phyloP scores from a whole-genome alignment of 1,284 basidiomycete genomes.

The Tilletia walkeri region DNA sequence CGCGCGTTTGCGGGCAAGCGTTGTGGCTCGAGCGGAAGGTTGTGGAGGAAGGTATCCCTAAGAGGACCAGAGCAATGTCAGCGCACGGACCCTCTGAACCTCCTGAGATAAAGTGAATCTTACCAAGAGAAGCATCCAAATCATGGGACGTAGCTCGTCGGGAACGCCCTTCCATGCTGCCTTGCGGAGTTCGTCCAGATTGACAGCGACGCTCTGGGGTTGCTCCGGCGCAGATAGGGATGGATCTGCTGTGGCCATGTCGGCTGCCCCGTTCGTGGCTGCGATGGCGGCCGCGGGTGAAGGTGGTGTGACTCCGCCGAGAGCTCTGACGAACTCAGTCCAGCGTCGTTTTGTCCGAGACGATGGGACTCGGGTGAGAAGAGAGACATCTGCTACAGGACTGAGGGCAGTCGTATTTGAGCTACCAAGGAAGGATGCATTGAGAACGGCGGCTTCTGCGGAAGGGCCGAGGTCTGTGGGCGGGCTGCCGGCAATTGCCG shows the following conservation, averaged over 20 bases:
- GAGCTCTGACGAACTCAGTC: slow-evolving; percentile 13
- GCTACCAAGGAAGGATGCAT: slow-evolving; percentile 1
- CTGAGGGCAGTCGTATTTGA: background rate
- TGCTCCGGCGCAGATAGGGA: background rate
- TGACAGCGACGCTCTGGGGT: slow-evolving; percentile 21
- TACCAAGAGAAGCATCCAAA: slow-evolving; percentile 91
- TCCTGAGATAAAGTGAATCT: slow-evolving; percentile 44
- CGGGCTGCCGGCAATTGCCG: slow-evolving; percentile 7
- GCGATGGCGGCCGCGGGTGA: slow-evolving; percentile 6
- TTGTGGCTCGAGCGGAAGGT: slow-evolving; percentile 71
- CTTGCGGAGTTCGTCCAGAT: slow-evolving; percentile 71
- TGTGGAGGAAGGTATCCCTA: slow-evolving; percentile 77
- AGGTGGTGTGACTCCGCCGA: slow-evolving; percentile 10
- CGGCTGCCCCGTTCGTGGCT: background rate
- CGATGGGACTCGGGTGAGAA: slow-evolving; percentile 6
- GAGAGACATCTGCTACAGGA: background rate
- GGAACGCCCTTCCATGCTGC: slow-evolving; percentile 97
- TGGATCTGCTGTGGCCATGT: background rate
- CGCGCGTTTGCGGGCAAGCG: slow-evolving; percentile 80
- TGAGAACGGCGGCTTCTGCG: slow-evolving; percentile 13
- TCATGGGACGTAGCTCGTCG: slow-evolving; percentile 78
- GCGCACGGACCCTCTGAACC: no score
- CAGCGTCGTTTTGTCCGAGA: slow-evolving; percentile 3
- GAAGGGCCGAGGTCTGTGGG: slow-evolving; percentile 8
- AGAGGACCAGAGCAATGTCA: background rate